A percentile compares a stretch with the other conserved stretches of the same genome.
Evolutionary conservation across 768 basidiomycete genomes (phyloP).

Genomic region (Mrakia blollopis): DNA sequence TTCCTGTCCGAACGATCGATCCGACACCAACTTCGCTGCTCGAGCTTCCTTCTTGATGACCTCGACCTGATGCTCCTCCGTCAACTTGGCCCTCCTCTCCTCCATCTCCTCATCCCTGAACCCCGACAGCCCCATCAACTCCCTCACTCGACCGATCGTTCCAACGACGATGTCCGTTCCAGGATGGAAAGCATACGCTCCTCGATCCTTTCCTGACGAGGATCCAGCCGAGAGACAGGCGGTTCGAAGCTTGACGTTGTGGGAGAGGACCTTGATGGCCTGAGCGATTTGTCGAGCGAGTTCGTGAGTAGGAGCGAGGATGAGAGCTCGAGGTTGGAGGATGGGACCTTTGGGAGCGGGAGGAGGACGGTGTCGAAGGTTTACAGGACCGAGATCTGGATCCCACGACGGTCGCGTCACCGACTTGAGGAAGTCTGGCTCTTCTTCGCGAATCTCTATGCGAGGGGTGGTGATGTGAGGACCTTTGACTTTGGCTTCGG

Average conservation of each 20-base stretch:
- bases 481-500: conserved; percentile 51
- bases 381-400: neutral
- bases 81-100: neutral
- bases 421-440: neutral
- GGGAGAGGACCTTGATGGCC: conserved; percentile 69
- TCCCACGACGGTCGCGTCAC: neutral
- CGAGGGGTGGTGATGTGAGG: neutral
- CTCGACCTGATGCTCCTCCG: neutral
- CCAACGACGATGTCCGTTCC: conserved; percentile 29
- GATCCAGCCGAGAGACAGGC: conserved; percentile 54
- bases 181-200: neutral
- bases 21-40: conserved; percentile 8
- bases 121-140: conserved; percentile 22
- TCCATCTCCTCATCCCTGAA: conserved; percentile 17
- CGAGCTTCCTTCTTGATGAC: neutral
- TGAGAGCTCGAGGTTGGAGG: conserved; percentile 66
- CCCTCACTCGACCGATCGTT: conserved; percentile 16
- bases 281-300: conserved; percentile 71
- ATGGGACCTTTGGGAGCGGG: neutral
- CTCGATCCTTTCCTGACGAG: neutral
- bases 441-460: neutral
- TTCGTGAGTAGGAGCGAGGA: conserved; percentile 86
- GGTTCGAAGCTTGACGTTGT: conserved; percentile 70
- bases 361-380: neutral
- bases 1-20: conserved; percentile 12